phyloP scores from a whole-genome alignment of 139 green algal genomes.

The Microglena sp. region DNA sequence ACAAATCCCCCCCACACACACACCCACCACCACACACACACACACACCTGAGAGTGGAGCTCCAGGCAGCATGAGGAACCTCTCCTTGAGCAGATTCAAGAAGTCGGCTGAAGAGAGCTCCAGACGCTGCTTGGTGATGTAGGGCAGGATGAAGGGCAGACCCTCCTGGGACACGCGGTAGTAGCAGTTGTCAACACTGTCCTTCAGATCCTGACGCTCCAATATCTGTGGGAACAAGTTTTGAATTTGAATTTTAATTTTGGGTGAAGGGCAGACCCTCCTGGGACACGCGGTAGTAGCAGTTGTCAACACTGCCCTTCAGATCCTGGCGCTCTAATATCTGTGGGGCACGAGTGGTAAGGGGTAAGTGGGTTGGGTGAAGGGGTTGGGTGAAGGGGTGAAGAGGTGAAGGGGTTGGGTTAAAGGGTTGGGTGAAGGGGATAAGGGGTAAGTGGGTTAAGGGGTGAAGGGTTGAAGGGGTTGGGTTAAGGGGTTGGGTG shows the following conservation, averaged over 20 bases:
- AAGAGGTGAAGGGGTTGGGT: background rate
- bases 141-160: conserved; percentile 65
- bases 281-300: conserved; percentile 77
- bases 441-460: background rate
- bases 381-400: background rate
- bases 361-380: no score
- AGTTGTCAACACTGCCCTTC: conserved; percentile 54
- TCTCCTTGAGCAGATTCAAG: conserved; percentile 39
- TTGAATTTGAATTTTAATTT: no score
- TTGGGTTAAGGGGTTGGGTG: background rate
- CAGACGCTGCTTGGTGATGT: conserved; percentile 60
- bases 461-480: background rate
- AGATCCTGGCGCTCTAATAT: conserved; percentile 81
- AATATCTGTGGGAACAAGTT: conserved; percentile 57
- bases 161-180: conserved; percentile 90
- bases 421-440: background rate
- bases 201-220: conserved; percentile 68
- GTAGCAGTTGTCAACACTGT: conserved; percentile 62
- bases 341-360: conserved; percentile 12
- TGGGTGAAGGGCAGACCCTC: no score
- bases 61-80: conserved; percentile 21
- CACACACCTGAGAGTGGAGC: conserved; percentile 1
- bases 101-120: conserved; percentile 42
- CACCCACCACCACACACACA: background rate
- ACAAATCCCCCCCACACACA: no score